Evolutionary conservation across 2,329 filamentous ascomycete genomes (phyloP).

Genomic region (Alternaria arborescens): DNA sequence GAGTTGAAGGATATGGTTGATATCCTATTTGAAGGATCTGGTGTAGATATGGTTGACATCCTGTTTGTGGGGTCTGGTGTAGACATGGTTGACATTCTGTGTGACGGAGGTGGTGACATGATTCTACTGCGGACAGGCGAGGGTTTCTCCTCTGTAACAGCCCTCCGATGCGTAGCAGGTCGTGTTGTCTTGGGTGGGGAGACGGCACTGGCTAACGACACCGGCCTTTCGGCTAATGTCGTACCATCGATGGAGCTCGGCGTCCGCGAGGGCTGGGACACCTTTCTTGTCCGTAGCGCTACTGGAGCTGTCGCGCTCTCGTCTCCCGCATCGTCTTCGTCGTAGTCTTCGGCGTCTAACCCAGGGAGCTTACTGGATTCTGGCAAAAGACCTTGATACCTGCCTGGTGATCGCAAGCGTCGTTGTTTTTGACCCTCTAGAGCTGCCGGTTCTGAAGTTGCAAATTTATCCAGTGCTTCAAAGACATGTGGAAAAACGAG

Average conservation of each 20-base stretch:
- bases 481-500: constrained; percentile 93
- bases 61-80: constrained; percentile 9
- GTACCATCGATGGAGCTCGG: constrained; percentile 19
- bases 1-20: constrained; percentile 26
- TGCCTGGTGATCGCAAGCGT: constrained; percentile 39
- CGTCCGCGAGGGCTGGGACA: constrained; percentile 31
- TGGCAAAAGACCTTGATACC: constrained; percentile 39
- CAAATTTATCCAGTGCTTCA: constrained; percentile 79
- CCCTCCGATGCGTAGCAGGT: constrained; percentile 9
- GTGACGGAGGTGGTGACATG: constrained; percentile 33
- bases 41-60: constrained; percentile 8
- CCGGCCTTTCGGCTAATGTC: constrained; percentile 7
- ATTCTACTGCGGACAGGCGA: constrained; percentile 30
- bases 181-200: constrained; percentile 17
- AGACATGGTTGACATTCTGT: constrained; percentile 18
- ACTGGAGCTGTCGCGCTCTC: constrained; percentile 37
- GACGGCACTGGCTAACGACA: constrained; percentile 12
- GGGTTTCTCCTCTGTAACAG: constrained; percentile 17
- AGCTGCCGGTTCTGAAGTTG: constrained; percentile 25
- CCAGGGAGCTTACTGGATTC: constrained; percentile 30
- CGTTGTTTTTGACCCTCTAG: constrained; percentile 29
- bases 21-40: constrained; percentile 14
- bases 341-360: constrained; percentile 32
- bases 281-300: constrained; percentile 27
- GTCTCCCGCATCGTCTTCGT: constrained; percentile 34